Conservation (phyloP, 1,284 basidiomycete species). For the Mycosarcoma mackinlayi region DNA sequence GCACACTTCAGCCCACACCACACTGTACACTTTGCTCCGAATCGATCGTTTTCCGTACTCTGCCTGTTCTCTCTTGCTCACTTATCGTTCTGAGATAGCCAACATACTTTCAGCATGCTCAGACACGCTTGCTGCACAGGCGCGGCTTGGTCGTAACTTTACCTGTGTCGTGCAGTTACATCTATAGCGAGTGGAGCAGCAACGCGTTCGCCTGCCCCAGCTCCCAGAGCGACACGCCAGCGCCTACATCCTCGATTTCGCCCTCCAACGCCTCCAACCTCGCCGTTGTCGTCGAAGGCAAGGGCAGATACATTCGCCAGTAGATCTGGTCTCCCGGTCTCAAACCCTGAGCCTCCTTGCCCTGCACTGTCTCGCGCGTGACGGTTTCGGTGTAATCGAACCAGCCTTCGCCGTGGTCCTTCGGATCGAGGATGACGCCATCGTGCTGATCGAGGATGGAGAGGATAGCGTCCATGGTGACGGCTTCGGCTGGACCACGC, state of each 20-base stretch:
- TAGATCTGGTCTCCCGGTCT: slow-evolving; percentile 36
- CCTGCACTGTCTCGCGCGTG: slow-evolving; percentile 4
- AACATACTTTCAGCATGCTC: no score
- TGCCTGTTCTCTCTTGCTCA: no score
- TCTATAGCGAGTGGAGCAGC: slow-evolving; percentile 27
- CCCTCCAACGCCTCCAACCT: slow-evolving; percentile 10
- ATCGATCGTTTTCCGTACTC: background rate
- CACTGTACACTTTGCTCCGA: background rate
- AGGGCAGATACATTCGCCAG: slow-evolving; percentile 33
- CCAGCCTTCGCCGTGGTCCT: slow-evolving; percentile 18
- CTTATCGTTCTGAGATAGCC: no score
- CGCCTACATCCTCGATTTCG: background rate
- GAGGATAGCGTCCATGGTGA: slow-evolving; percentile 25
- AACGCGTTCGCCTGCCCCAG: slow-evolving; percentile 31
- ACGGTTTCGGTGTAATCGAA: slow-evolving; percentile 40
- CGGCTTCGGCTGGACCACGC: slow-evolving; percentile 32
- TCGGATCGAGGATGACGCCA: slow-evolving; percentile 18
- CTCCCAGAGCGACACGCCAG: slow-evolving; percentile 43
- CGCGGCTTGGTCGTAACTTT: background rate
- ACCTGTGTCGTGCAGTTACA: background rate
- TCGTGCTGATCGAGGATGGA: slow-evolving; percentile 19
- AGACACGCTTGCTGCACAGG: no score
- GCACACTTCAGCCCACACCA: background rate
- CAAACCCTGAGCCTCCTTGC: slow-evolving; percentile 8
- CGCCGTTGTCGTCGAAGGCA: slow-evolving; percentile 5